These are phyloP conservation scores for Colletotrichum spaethianum DNA, from an alignment of 2,329 filamentous ascomycete species.

Conservation along the genomic window DNA sequence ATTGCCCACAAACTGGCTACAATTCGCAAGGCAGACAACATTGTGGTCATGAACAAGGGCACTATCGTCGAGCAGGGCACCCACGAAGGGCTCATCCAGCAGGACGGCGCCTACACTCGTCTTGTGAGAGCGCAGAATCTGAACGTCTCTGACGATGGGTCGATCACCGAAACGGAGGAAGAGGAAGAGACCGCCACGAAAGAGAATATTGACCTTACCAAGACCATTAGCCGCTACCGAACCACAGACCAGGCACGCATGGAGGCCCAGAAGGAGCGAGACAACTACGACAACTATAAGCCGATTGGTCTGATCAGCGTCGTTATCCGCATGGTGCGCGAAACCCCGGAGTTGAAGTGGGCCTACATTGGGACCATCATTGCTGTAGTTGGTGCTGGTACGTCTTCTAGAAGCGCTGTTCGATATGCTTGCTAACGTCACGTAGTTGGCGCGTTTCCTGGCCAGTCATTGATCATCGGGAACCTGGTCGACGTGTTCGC, in stretches of 20 bases:
- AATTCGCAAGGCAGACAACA: slow-evolving; percentile 72
- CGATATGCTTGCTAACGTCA: background rate
- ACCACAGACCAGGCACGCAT: slow-evolving; percentile 50
- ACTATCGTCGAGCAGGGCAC: slow-evolving; percentile 72
- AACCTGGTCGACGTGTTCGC: slow-evolving; percentile 59
- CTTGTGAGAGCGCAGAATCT: slow-evolving; percentile 62
- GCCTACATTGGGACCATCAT: slow-evolving; percentile 52
- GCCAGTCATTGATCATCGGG: slow-evolving; percentile 60
- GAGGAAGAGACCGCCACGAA: slow-evolving; percentile 41
- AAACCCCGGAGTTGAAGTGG: slow-evolving; percentile 54
- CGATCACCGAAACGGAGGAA: slow-evolving; percentile 44
- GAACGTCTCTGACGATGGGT: slow-evolving; percentile 45
- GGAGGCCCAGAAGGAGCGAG: slow-evolving; percentile 53
- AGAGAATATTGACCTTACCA: slow-evolving; percentile 44
- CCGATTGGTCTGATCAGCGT: slow-evolving; percentile 49
- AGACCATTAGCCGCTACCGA: slow-evolving; percentile 50
- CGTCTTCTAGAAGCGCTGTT: slow-evolving; percentile 8
- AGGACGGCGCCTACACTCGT: slow-evolving; percentile 63
- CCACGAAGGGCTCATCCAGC: slow-evolving; percentile 66
- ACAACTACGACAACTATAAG: slow-evolving; percentile 54
- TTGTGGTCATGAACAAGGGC: slow-evolving; percentile 73
- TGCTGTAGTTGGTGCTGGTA: slow-evolving; percentile 48
- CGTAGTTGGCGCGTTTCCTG: slow-evolving; percentile 55
- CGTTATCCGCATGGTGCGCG: slow-evolving; percentile 52
- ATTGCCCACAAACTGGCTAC: slow-evolving; percentile 73